Base-by-base conservation (phyloP, 768 basidiomycete species). In the Lentinula boryana region DNA sequence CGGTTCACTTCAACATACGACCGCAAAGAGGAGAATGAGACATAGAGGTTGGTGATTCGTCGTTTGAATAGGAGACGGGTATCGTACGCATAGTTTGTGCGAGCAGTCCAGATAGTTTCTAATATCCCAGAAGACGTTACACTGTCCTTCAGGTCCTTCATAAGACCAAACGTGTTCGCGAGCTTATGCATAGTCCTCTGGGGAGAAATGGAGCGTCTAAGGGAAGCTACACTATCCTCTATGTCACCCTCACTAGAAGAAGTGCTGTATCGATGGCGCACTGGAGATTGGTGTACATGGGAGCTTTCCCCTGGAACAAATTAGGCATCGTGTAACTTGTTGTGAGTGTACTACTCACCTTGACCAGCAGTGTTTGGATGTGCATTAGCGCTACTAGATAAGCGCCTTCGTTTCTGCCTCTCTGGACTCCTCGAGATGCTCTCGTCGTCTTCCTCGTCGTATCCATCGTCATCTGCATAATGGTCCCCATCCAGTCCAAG, bases 1-100 rank as follows among this genome's bases (percentile, higher is more conserved):
- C 92, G 83, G 71, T 98, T 98, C 60, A 97, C 76, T 67, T 98
- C 93, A 60, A 93, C 85, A 64, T 93, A 99, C 5, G 93, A 89
- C 70, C 81, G 84, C 60, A 98, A 80, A 32, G 87, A 85, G 13
- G 86, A 87, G 50, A 88, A 80, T 5, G 85, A 79, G 48, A 94
- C 84, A 71, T 91, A 97, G 10, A 94, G 80, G 51, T 79, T 85
- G 0, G 93, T 91, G 56, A 98, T 92, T 63, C 88, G 80, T 46
- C 95, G 85, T 76, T 98, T 98, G 80, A 89, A 95, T 23, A 95
- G 75, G 32, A 95, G 77, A 16, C 92, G 85, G 5, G 87, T 83
- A 68, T 96, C 93, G 69, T 82, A 86, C 8, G 93, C 93, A 62
- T 91, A 91, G 71, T 89, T 87, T n/a, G 83, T 80, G 62, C 78